Percentiles rank a stretch among this genome's conserved stretches.
Evolutionary conservation across 1,139 yeast species (phyloP).

Genomic region (Candida glucosophila): DNA sequence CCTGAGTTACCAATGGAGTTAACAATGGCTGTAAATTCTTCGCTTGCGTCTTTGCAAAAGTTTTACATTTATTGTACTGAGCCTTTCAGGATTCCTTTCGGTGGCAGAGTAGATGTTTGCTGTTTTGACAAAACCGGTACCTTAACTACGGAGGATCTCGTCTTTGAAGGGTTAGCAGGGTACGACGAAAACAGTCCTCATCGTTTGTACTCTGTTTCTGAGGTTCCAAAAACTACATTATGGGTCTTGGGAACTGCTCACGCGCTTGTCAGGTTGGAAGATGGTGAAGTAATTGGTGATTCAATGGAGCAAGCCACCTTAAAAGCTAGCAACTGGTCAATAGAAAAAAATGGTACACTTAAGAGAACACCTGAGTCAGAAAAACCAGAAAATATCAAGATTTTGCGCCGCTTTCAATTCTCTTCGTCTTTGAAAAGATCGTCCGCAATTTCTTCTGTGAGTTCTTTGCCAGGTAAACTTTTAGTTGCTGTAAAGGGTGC

Average conservation of each 20-base stretch:
- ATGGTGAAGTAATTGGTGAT: constrained; percentile 97
- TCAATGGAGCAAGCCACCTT: constrained; percentile 98
- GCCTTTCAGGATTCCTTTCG: constrained; percentile 95
- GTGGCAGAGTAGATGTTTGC: constrained; percentile 97
- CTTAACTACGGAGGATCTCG: constrained; percentile 91
- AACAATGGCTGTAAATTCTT: constrained; percentile 94
- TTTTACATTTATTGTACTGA: constrained; percentile 93
- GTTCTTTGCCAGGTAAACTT: constrained; percentile 41
- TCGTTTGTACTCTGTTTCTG: constrained; percentile 48
- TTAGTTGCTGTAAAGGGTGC: constrained; percentile 96
- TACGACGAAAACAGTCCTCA: constrained; percentile 47
- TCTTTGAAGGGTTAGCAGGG: constrained; percentile 95
- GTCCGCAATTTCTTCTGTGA: constrained; percentile 69
- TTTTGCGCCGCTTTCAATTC: constrained; percentile 92
- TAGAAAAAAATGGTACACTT: constrained; percentile 65
- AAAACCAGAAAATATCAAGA: constrained; percentile 50
- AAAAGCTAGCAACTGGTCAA: constrained; percentile 79
- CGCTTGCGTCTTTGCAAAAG: constrained; percentile 80
- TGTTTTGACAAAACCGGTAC: constrained; percentile 99
- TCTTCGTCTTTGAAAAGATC: constrained; percentile 95
- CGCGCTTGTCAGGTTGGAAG: constrained; percentile 87
- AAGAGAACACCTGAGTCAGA: constrained; percentile 31
- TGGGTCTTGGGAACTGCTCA: constrained; percentile 90
- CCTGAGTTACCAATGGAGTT: constrained; percentile 99
- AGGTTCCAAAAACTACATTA: constrained; percentile 58